Evolutionary conservation across 2,329 filamentous ascomycete species (phyloP), one percentile per base, ranked within the genome.

Genomic region (Botryotinia convoluta): DNA sequence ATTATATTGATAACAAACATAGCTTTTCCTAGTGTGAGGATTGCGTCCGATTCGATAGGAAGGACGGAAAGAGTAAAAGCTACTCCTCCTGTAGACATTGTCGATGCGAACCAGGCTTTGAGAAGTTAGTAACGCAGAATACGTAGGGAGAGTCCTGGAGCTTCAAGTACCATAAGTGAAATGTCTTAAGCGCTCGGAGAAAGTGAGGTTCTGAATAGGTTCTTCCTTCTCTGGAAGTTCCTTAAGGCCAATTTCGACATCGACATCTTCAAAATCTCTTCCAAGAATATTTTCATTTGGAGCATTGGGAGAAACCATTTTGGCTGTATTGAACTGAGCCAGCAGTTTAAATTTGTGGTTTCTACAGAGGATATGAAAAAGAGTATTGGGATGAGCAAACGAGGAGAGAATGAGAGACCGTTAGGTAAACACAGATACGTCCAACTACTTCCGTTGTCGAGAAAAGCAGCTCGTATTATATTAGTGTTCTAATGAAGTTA

Each of bases 21-120:
- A n/a, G 88, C 86, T 39, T 88, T 85, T 1, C 92, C 92, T 69
- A 94, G 91, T 6, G 87, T 86, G 14, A 83, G 81, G 2, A 94
- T 83, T 0, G 91, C 91, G 0, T 83, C 79, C 77, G 89, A 87
- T 14, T 59, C 44, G 39, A 64, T 20, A 18, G 92, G 92, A 63
- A 90, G 87, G 6, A 87, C 86, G 62, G 85, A 85, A 61, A 95
- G 85, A 29, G 93, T 86, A 10, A 91, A 83, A 0, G 92, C 88
- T 1, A 94, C 81, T 0, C 91, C 91, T 65, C 92, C 92, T 0
- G 91, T 93, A 70, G 90, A 92, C 92, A 94, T 94, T 3, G 91
- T 91, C 48, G 89, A 84, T 4, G 91, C 92, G 81, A 91, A 95
- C 91, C 92, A 93, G n/a, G 64, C 64, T 67, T 8, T 76, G 74